A percentile compares a stretch with the other conserved stretches of the same genome.
phyloP scores from a whole-genome alignment of 2,329 filamentous ascomycete genomes.

The Zalaria obscura region DNA sequence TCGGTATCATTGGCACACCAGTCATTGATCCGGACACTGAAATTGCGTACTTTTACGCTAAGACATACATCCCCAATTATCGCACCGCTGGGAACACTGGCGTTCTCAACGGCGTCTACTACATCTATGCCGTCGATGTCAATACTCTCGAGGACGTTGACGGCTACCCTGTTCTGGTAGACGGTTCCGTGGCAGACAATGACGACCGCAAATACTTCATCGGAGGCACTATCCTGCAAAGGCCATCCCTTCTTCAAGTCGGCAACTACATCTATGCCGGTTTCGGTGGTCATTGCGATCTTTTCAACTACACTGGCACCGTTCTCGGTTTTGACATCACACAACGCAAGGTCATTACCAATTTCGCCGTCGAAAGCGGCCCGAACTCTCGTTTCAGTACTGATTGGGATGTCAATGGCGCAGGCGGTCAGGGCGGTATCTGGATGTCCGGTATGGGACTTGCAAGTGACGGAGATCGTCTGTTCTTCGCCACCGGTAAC shows the following conservation, averaged over 20 bases:
- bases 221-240: slow-evolving; percentile 38
- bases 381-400: slow-evolving; percentile 1
- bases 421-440: slow-evolving; percentile 11
- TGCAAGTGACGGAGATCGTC: slow-evolving; percentile 13
- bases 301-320: slow-evolving; percentile 42
- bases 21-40: slow-evolving; percentile 9
- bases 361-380: slow-evolving; percentile 11
- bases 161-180: slow-evolving; percentile 34
- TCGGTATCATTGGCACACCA: slow-evolving; percentile 26
- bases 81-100: slow-evolving; percentile 14
- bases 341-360: slow-evolving; percentile 14
- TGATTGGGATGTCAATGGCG: slow-evolving; percentile 1
- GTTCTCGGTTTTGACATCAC: slow-evolving; percentile 35
- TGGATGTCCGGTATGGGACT: slow-evolving; percentile 18
- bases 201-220: slow-evolving; percentile 35
- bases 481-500: slow-evolving; percentile 16
- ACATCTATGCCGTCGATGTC: slow-evolving; percentile 26
- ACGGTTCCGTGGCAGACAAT: slow-evolving; percentile 33
- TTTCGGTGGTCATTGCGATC: slow-evolving; percentile 42
- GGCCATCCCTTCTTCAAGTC: slow-evolving; percentile 32
- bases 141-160: slow-evolving; percentile 23
- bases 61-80: slow-evolving; percentile 15
- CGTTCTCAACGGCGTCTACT: slow-evolving; percentile 24
- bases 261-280: slow-evolving; percentile 36
- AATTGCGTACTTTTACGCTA: slow-evolving; percentile 16